Evolutionary conservation across 2,329 filamentous ascomycete species (phyloP), one percentile per base, ranked within the genome.

Genomic region (Pseudohalonectria lignicola): DNA sequence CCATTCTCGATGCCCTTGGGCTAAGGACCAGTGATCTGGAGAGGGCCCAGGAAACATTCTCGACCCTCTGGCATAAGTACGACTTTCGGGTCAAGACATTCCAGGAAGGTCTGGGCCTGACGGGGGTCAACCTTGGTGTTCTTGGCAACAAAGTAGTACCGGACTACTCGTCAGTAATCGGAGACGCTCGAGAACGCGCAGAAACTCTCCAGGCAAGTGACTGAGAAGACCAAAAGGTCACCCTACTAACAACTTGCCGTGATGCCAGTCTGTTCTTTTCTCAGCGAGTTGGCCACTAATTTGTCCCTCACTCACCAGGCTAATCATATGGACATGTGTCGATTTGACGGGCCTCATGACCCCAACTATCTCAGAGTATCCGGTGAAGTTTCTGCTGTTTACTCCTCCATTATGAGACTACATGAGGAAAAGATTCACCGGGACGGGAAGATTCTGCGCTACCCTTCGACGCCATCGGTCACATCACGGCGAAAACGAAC

Each of bases 1-100:
- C 31, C n/a, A 39, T 45, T 9, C 36, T 48, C 10, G 20, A 43
- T 9, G 36, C 36, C 5, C 35, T 46, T 0, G 38, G 42, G 1
- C 34, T 47, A 4, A 41, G 31, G 17, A 43, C 37, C 2, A 31
- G 41, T 2, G 48, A 46, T n/a, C 31, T 49, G 4, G 44, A 46
- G 9, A 31, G 45, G 10, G 39, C 39, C 9, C 47, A 45, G 25
- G 47, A 47, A 9, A 16, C 39, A 1, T 50, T 49, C 17, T 46
- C 44, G 1, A 4, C 11, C 2, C 28, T 47, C 1, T 50, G 47
- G 47, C 39, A 31, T 3, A 39, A 36, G 3, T 31, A 50, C 16
- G 25, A 31, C 2, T 48, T 49, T 17, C 33, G 35, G 17, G 47
- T 47, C 16, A 50, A 50, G 21, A 48, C 46, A 1, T 47, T 48